Conservation (phyloP, 208 protist species). For the Leishmania tarentolae region DNA sequence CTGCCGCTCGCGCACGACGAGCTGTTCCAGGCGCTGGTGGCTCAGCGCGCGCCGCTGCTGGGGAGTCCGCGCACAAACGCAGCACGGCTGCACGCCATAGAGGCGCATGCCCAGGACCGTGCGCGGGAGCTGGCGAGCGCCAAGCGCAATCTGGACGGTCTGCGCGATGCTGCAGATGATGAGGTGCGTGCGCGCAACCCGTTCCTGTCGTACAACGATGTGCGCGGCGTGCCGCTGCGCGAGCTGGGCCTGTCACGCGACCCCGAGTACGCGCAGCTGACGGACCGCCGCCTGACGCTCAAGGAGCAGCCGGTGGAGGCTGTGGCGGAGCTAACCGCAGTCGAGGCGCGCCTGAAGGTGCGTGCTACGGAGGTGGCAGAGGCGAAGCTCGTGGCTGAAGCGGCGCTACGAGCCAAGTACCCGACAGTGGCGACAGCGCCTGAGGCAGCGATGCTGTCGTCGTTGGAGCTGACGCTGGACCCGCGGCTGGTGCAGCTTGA, state of each 20-base stretch:
- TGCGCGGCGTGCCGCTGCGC: slow-evolving; percentile 43
- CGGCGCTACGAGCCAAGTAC: slow-evolving; percentile 15
- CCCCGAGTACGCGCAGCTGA: slow-evolving; percentile 15
- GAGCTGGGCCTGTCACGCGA: slow-evolving; percentile 40
- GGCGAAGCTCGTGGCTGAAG: slow-evolving; percentile 25
- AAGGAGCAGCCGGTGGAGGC: slow-evolving; percentile 36
- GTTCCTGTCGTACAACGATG: slow-evolving; percentile 51
- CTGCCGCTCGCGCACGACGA: slow-evolving; percentile 40
- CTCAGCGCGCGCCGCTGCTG: slow-evolving; percentile 28
- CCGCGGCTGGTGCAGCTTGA: slow-evolving; percentile 28
- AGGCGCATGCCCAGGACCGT: slow-evolving; percentile 24
- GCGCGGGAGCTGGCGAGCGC: slow-evolving; percentile 31
- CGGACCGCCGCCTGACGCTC: slow-evolving; percentile 29
- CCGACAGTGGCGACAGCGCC: slow-evolving; percentile 5
- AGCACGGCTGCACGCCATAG: slow-evolving; percentile 6
- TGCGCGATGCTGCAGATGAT: slow-evolving; percentile 56
- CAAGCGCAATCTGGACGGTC: slow-evolving; percentile 41
- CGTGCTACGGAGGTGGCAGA: slow-evolving; percentile 34
- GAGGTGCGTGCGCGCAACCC: slow-evolving; percentile 52
- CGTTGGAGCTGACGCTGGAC: slow-evolving; percentile 35
- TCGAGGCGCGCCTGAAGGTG: slow-evolving; percentile 22
- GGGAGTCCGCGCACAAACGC: slow-evolving; percentile 26
- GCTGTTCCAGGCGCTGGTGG: slow-evolving; percentile 26
- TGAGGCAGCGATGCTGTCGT: slow-evolving; percentile 29
- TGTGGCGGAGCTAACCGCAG: slow-evolving; percentile 16